A percentile compares a stretch with the other conserved stretches of the same genome.
Evolutionary conservation across 108 stramenopile genomes (phyloP).

Genomic region (Pseudonitzschia multistriata): DNA sequence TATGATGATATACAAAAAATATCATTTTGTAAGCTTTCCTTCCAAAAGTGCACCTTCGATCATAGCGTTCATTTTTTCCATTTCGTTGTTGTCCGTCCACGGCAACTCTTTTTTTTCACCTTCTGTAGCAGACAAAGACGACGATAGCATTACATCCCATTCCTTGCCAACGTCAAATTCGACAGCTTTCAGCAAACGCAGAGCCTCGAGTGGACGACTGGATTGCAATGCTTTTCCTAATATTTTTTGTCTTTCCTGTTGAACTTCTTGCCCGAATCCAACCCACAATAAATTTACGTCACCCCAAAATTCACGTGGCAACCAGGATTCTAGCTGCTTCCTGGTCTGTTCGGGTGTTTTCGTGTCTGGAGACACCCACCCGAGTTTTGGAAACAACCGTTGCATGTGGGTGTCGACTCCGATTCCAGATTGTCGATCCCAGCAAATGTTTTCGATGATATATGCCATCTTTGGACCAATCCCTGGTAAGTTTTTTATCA

Average conservation of each 20-base stretch:
- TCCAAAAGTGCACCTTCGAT: background rate
- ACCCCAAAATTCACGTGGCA: conserved; percentile 77
- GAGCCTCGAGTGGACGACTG: conserved; percentile 60
- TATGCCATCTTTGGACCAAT: conserved; percentile 93
- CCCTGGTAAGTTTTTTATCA: conserved; percentile 73
- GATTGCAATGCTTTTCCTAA: conserved; percentile 67
- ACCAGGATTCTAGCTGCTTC: conserved; percentile 78
- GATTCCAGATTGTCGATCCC: conserved; percentile 65
- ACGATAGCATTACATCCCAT: conserved; percentile 29
- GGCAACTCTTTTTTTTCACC: background rate
- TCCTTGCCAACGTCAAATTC: conserved; percentile 75
- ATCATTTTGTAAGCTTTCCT: background rate
- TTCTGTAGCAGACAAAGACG: background rate
- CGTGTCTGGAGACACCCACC: conserved; percentile 57
- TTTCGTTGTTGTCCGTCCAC: conserved; percentile 5
- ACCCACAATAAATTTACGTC: conserved; percentile 87
- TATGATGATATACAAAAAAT: no score
- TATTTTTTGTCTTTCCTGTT: conserved; percentile 80
- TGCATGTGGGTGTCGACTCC: conserved; percentile 96
- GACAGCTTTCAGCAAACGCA: conserved; percentile 55
- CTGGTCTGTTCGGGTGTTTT: conserved; percentile 88
- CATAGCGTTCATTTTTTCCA: conserved; percentile 2
- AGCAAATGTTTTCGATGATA: conserved; percentile 80
- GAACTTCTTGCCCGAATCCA: conserved; percentile 91
- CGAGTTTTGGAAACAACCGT: conserved; percentile 80